Conservation (phyloP, 2,329 filamentous ascomycete species). For the Monilinia aucupariae region DNA sequence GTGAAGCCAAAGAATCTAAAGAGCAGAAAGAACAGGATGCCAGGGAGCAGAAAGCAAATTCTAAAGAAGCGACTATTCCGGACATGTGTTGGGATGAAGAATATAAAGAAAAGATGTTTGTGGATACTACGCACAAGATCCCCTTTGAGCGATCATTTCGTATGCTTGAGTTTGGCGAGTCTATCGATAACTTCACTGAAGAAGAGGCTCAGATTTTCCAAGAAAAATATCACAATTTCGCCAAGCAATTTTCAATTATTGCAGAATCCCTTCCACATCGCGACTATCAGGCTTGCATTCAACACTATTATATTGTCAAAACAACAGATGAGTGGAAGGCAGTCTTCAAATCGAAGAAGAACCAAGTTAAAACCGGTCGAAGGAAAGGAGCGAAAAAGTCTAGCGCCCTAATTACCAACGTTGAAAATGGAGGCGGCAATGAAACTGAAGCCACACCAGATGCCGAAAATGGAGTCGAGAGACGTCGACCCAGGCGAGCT, state of each 20-base stretch:
- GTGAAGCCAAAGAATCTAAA: constrained; percentile 63
- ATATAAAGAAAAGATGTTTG: constrained; percentile 52
- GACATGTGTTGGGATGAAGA: constrained; percentile 63
- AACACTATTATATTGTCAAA: constrained; percentile 80
- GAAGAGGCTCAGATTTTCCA: constrained; percentile 68
- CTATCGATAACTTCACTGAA: constrained; percentile 67
- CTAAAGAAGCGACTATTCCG: constrained; percentile 71
- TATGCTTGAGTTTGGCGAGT: constrained; percentile 66
- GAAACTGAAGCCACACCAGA: constrained; percentile 33
- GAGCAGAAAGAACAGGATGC: constrained; percentile 60
- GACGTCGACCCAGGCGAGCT: constrained; percentile 56
- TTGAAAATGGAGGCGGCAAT: constrained; percentile 36
- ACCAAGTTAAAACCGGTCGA: constrained; percentile 50
- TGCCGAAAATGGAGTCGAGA: constrained; percentile 52
- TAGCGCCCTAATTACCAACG: constrained; percentile 61
- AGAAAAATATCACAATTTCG: constrained; percentile 66
- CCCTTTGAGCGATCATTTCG: constrained; percentile 62
- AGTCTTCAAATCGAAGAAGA: constrained; percentile 42
- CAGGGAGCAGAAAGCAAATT: constrained; percentile 65
- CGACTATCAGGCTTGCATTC: constrained; percentile 74
- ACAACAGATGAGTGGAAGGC: constrained; percentile 71
- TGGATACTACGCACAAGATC: constrained; percentile 60
- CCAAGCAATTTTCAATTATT: constrained; percentile 79
- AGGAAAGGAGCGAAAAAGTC: constrained; percentile 50
- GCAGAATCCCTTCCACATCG: constrained; percentile 61